Conservation (phyloP, 2,329 filamentous ascomycete species). For the Exophiala bonariae region DNA sequence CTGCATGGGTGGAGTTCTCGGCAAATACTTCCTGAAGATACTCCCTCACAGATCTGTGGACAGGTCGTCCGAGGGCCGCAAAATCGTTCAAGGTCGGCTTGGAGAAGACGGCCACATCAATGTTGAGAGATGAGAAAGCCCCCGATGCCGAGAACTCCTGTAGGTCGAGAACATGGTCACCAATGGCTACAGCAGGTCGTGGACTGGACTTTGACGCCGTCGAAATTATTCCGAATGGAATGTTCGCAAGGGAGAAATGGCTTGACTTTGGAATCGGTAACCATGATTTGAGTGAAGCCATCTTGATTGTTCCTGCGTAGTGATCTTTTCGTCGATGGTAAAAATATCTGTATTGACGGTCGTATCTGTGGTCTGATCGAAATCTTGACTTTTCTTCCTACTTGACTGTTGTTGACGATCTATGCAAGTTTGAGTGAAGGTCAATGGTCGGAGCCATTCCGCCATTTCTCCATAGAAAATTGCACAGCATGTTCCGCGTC, state of each 20-base stretch:
- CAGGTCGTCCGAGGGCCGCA: slow-evolving; percentile 66
- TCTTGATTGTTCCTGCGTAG: slow-evolving; percentile 9
- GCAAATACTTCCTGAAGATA: slow-evolving; percentile 69
- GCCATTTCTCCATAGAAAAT: too few relatives aligned
- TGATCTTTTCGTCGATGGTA: too few relatives aligned
- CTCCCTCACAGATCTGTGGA: slow-evolving; percentile 68
- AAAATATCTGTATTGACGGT: too few relatives aligned
- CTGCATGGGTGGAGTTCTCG: slow-evolving; percentile 58
- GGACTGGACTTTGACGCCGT: slow-evolving; percentile 57
- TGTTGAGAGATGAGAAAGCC: slow-evolving; percentile 61
- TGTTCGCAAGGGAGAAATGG: slow-evolving; percentile 75
- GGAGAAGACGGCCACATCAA: slow-evolving; percentile 62
- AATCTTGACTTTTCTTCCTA: too few relatives aligned
- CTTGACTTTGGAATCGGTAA: slow-evolving; percentile 59
- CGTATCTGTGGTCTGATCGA: too few relatives aligned
- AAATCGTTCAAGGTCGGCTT: slow-evolving; percentile 70
- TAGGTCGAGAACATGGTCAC: slow-evolving; percentile 70
- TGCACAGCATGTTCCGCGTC: too few relatives aligned
- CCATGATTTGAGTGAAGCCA: slow-evolving; percentile 53
- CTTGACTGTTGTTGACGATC: too few relatives aligned
- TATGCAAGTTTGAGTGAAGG: too few relatives aligned
- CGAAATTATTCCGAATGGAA: slow-evolving; percentile 81
- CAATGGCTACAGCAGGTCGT: slow-evolving; percentile 70
- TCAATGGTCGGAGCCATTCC: too few relatives aligned
- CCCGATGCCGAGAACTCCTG: slow-evolving; percentile 58